Conservation (phyloP, 495 filamentous ascomycete species). For the Neurospora sp. region DNA sequence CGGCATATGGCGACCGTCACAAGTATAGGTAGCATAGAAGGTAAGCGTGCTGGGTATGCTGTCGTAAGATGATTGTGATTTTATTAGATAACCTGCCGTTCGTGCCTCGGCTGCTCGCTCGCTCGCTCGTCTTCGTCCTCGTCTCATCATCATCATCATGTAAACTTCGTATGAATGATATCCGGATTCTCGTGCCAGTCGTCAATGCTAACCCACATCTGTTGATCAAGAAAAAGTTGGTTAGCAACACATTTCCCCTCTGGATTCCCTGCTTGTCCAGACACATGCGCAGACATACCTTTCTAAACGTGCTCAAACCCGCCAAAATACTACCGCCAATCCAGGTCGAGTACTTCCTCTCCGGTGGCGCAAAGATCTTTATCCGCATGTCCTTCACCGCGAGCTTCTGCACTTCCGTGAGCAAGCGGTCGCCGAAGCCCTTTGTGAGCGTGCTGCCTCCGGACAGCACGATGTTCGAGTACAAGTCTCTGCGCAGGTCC, state of each 20-base stretch:
- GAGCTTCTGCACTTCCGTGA: conserved; percentile 83
- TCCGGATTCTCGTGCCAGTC: conserved; percentile 99
- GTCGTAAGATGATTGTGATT: background rate
- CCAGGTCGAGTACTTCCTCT: conserved; percentile 97
- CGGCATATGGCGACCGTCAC: too few species aligned
- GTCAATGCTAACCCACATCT: conserved; percentile 99
- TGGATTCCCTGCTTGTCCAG: background rate
- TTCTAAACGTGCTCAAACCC: conserved; percentile 94
- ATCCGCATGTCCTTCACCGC: conserved; percentile 99
- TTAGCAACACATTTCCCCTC: conserved; percentile 3
- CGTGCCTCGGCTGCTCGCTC: background rate
- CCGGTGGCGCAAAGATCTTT: conserved; percentile 94
- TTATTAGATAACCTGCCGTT: background rate
- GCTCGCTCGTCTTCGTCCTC: background rate
- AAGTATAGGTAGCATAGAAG: too few species aligned
- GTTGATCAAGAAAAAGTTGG: conserved; percentile 1
- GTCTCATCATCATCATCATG: conserved; percentile 33
- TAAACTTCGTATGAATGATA: conserved; percentile 95
- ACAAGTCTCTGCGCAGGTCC: conserved; percentile 87
- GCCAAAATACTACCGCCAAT: conserved; percentile 97
- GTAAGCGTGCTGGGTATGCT: too few species aligned
- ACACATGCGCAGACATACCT: conserved; percentile 46
- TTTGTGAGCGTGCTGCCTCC: conserved; percentile 80
- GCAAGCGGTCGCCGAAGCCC: conserved; percentile 88
- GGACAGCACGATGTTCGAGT: conserved; percentile 92